phyloP scores from a whole-genome alignment of 2,329 filamentous ascomycete genomes.

The Colletotrichum coccodes region DNA sequence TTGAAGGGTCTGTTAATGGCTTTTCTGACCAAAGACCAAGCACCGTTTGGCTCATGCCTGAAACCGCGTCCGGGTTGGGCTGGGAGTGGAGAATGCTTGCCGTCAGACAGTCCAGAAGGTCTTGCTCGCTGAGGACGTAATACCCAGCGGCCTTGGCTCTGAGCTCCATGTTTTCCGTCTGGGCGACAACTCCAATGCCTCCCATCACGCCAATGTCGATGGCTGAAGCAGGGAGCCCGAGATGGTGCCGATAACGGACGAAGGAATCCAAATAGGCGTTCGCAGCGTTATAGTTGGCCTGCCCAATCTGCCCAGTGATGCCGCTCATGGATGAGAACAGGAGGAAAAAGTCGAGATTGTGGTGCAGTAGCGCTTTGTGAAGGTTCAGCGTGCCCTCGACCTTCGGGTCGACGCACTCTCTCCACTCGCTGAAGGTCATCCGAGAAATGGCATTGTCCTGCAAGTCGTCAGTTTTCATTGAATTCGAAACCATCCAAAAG shows the following conservation, averaged over 20 bases:
- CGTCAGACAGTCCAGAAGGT: not conserved
- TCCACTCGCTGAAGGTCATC: slow-evolving; percentile 48
- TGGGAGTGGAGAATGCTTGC: not conserved
- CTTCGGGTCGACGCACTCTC: slow-evolving; percentile 40
- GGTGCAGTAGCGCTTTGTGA: slow-evolving; percentile 38
- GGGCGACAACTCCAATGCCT: slow-evolving; percentile 35
- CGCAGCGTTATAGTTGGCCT: slow-evolving; percentile 48
- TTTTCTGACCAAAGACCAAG: slow-evolving; percentile 12
- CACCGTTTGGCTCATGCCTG: not conserved
- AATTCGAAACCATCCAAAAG: slow-evolving; percentile 41
- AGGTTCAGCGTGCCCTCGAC: slow-evolving; percentile 47
- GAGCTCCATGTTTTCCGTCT: slow-evolving; percentile 36
- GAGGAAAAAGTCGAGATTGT: slow-evolving; percentile 41
- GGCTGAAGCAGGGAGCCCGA: slow-evolving; percentile 34
- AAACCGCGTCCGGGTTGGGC: too few relatives aligned
- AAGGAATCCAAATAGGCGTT: slow-evolving; percentile 46
- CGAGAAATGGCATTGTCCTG: slow-evolving; percentile 38
- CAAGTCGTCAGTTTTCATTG: slow-evolving; percentile 47
- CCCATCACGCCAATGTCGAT: slow-evolving; percentile 31
- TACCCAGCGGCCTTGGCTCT: not conserved
- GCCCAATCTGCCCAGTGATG: slow-evolving; percentile 38
- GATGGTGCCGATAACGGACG: slow-evolving; percentile 32
- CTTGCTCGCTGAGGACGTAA: slow-evolving; percentile 2
- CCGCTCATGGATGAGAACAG: slow-evolving; percentile 40
- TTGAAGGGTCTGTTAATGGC: not conserved